Evolutionary conservation across 371 early-diverging fungal genomes (phyloP), one percentile per base, ranked within the genome.

Genomic region (Quaeritorhiza haematococci): DNA sequence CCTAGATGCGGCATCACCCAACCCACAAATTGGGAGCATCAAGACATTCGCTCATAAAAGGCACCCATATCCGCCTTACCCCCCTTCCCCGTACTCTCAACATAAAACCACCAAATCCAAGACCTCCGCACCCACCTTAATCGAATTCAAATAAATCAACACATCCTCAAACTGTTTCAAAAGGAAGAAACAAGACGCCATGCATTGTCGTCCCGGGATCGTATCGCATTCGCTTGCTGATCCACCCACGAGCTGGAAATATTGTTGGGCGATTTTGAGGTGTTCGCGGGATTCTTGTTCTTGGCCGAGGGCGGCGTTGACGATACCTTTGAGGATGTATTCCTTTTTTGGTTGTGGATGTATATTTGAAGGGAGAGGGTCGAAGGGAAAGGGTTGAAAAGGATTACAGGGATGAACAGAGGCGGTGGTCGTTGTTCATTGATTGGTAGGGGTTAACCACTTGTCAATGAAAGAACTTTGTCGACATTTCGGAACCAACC

Each of bases 181-280:
- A 41, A 80, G 53, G 51, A 80, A 78, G 54, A 76, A 80, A 58
- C 76, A 78, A 0, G 74, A 71, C 1, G 76, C 78, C 80, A 80
- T 80, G 57, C 75, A 75, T 48, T 80, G 80, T 28, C 80, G 66
- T 1, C 80, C 80, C 1, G 78, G 77, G 30, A 80, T 80, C 19
- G 80, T 80, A 56, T 80, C 80, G 57, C 80, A 78, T 48, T 80
- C 80, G 53, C 69, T 69, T 19, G 78, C 78, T 27, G 67, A 67
- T 2, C 71, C 72, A 30, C 80, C 80, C 19, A 80, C 80, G 3
- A 78, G 67, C 61, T 80, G 78, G 47, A 80, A 80, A 53, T 73
- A 78, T 54, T 80, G 77, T 60, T 80, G 78, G 3, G 80, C 78
- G 33, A 72, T 72, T 53, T 78, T 76, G n/a, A 80, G 58, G 49